phyloP scores from a whole-genome alignment of 1,284 basidiomycete genomes.

The Hymenochaete sp. region DNA sequence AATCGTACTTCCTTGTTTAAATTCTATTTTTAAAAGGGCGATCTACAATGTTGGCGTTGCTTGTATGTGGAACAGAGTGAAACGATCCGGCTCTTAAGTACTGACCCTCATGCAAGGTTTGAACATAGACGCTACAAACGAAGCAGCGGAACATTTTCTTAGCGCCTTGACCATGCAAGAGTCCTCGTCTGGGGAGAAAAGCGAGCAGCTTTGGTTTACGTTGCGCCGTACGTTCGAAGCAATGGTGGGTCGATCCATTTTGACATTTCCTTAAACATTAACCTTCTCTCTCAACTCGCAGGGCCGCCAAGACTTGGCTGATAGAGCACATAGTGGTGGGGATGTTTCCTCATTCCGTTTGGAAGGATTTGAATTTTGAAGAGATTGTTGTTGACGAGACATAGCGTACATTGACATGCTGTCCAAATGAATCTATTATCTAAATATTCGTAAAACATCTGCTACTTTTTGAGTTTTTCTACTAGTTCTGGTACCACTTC shows the following conservation, averaged over 20 bases:
- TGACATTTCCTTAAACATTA: no score
- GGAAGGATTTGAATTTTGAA: slow-evolving; percentile 79
- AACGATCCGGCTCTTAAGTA: background rate
- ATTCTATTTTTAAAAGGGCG: no score
- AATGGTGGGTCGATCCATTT: slow-evolving; percentile 51
- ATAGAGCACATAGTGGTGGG: slow-evolving; percentile 35
- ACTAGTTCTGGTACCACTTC: slow-evolving; percentile 83
- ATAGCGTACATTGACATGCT: background rate
- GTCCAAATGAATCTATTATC: background rate
- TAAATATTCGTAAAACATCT: background rate
- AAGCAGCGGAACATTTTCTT: slow-evolving; percentile 95
- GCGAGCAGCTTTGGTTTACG: slow-evolving; percentile 88
- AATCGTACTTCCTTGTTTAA: no score
- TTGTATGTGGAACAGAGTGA: no score
- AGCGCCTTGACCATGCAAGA: slow-evolving; percentile 84
- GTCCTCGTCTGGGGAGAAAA: slow-evolving; percentile 56
- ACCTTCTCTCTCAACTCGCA: slow-evolving; percentile 21
- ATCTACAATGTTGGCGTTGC: slow-evolving; percentile 98
- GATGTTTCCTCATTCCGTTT: slow-evolving; percentile 60
- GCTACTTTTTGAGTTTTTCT: slow-evolving; percentile 67
- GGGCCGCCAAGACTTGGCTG: slow-evolving; percentile 42
- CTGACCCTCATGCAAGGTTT: slow-evolving; percentile 46
- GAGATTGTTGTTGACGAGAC: no score
- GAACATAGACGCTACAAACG: slow-evolving; percentile 92
- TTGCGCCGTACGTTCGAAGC: slow-evolving; percentile 74